A percentile compares a stretch with the other conserved stretches of the same genome.
Evolutionary conservation across 2,329 filamentous ascomycete genomes (phyloP).

Genomic region (Penicillium digitatum): DNA sequence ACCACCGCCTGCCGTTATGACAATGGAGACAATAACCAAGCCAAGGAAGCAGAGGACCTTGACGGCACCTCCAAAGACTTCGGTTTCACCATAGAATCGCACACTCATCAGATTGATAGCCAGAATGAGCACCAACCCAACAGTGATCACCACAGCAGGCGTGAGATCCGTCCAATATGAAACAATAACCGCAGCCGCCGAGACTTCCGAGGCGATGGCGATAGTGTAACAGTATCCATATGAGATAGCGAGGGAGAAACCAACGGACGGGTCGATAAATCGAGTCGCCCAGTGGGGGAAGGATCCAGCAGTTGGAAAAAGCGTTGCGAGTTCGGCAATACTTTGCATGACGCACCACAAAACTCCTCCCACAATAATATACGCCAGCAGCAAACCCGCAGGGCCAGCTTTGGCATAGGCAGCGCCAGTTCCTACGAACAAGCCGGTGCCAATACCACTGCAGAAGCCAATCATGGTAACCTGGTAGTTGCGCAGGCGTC

Average conservation of each 20-base stretch:
- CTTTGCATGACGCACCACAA: slow-evolving; percentile 87
- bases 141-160: slow-evolving; percentile 66
- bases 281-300: slow-evolving; percentile 88
- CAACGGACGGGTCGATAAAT: slow-evolving; percentile 87
- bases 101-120: slow-evolving; percentile 33
- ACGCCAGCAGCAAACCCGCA: slow-evolving; percentile 66
- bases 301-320: slow-evolving; percentile 86
- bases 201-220: slow-evolving; percentile 72
- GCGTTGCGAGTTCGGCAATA: slow-evolving; percentile 80
- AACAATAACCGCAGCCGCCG: slow-evolving; percentile 80
- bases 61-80: slow-evolving; percentile 31
- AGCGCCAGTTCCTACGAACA: slow-evolving; percentile 77
- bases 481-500: slow-evolving; percentile 35
- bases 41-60: slow-evolving; percentile 34
- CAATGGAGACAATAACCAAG: slow-evolving; percentile 30
- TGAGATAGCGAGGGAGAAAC: slow-evolving; percentile 71
- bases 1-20: slow-evolving; percentile 34
- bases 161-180: slow-evolving; percentile 68
- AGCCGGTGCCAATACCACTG: slow-evolving; percentile 59
- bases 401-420: slow-evolving; percentile 69
- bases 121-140: slow-evolving; percentile 30
- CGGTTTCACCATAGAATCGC: slow-evolving; percentile 33
- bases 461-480: slow-evolving; percentile 35
- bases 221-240: slow-evolving; percentile 83
- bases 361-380: slow-evolving; percentile 64